Evolutionary conservation across 805 yeast genomes (phyloP).

Genomic region (Candida ulmi): DNA sequence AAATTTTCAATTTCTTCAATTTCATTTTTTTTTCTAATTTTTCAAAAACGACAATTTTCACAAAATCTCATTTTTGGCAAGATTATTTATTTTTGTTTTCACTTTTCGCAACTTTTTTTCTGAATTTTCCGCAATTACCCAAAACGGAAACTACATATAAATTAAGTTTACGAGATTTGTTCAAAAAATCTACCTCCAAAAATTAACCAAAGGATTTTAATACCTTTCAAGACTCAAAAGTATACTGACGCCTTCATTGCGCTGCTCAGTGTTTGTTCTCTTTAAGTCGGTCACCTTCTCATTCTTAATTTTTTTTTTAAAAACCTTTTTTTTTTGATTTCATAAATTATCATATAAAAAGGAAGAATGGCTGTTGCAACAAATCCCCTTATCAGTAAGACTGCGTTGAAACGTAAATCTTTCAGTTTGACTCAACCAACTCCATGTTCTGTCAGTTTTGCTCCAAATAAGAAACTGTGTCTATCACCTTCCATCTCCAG

Average conservation of each 20-base stretch:
- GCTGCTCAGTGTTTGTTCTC: conserved; percentile 20
- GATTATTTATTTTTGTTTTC: background rate
- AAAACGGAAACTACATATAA: background rate
- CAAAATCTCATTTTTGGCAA: background rate
- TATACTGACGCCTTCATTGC: conserved; percentile 25
- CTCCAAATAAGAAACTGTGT: conserved; percentile 20
- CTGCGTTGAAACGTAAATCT: conserved; percentile 17
- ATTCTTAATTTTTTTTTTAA: background rate
- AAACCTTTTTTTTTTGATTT: background rate
- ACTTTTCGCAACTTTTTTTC: background rate
- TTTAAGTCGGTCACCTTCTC: background rate
- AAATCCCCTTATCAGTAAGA: conserved; percentile 1
- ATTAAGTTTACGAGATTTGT: background rate
- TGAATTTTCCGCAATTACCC: background rate
- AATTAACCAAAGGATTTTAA: background rate
- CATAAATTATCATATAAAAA: background rate
- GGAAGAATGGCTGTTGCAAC: conserved; percentile 6
- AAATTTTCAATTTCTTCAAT: background rate
- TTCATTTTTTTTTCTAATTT: background rate
- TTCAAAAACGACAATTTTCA: background rate
- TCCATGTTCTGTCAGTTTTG: conserved; percentile 9
- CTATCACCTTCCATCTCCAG: conserved; percentile 14
- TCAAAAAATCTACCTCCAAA: background rate
- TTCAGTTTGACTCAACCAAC: conserved; percentile 6
- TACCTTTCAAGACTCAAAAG: background rate